Evolutionary conservation across 208 protist species (phyloP).

Genomic region (Acanthamoeba quina): DNA sequence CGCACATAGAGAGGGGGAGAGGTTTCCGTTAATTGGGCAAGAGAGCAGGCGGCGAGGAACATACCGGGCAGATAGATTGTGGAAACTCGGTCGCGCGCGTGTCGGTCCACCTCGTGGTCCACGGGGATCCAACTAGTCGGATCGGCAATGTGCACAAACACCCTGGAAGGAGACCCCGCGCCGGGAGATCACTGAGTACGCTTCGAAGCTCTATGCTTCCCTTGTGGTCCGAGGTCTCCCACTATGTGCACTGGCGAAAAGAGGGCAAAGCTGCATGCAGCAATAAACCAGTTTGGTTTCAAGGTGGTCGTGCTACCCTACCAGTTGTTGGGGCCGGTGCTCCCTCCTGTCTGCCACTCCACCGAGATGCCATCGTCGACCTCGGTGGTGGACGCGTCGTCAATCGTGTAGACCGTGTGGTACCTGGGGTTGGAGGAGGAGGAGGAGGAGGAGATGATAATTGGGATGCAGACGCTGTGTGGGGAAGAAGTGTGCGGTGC

Average conservation of each 20-base stretch:
- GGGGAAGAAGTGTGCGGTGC: no score
- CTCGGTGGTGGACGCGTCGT: conserved; percentile 17
- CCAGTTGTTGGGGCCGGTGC: background rate
- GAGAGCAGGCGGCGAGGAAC: background rate
- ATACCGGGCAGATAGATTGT: conserved; percentile 22
- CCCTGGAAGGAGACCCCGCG: background rate
- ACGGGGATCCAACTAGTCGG: background rate
- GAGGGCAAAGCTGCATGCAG: no score
- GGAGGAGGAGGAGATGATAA: no score
- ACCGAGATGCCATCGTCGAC: conserved; percentile 38
- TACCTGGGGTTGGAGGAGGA: background rate
- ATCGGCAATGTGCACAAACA: conserved; percentile 28
- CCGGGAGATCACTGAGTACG: no score
- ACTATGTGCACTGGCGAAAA: no score
- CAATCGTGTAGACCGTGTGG: conserved; percentile 40
- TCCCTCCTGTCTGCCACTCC: background rate
- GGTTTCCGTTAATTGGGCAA: background rate
- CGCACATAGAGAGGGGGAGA: background rate
- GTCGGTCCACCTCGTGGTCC: background rate
- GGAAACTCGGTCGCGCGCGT: background rate
- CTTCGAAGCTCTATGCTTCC: background rate
- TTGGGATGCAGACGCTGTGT: no score
- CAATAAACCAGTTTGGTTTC: no score
- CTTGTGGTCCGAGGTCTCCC: no score
- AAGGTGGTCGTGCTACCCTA: background rate